Percentiles rank a stretch among this genome's conserved stretches.
Evolutionary conservation across 257 asterid genomes (phyloP).

Genomic region (Fraxinus pennsylvanica): DNA sequence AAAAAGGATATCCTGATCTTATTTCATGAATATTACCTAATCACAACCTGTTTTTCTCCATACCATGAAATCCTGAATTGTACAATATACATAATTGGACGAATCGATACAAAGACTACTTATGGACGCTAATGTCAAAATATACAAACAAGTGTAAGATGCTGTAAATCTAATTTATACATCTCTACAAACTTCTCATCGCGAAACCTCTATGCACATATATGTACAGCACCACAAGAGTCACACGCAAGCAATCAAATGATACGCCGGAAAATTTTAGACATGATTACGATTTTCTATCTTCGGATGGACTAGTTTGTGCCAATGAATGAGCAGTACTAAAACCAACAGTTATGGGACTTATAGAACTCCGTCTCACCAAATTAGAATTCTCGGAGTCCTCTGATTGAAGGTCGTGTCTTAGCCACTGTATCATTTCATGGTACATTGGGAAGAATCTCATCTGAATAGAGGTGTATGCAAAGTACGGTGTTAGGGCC

Average conservation of each 20-base stretch:
- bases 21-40: neutral
- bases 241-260: neutral
- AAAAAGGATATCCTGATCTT: neutral
- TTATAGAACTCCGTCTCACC: conserved; percentile 72
- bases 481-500: neutral
- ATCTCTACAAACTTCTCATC: conserved; percentile 29
- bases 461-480: conserved; percentile 35
- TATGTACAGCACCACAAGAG: conserved; percentile 15
- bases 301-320: conserved; percentile 35
- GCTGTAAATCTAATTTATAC: conserved; percentile 14
- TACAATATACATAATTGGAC: conserved; percentile 20
- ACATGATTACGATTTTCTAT: conserved; percentile 24
- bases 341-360: conserved; percentile 70
- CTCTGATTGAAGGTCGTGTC: conserved; percentile 61
- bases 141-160: conserved; percentile 28
- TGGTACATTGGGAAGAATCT: conserved; percentile 70
- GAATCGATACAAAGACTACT: conserved; percentile 14
- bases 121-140: conserved; percentile 15
- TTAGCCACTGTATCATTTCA: conserved; percentile 84
- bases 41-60: neutral
- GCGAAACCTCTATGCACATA: neutral
- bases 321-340: conserved; percentile 80
- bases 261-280: conserved; percentile 15
- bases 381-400: conserved; percentile 63
- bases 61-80: neutral